Evolutionary conservation across 169 alveolate species (phyloP).

Genomic region (Cryptosporidium ryanae): DNA sequence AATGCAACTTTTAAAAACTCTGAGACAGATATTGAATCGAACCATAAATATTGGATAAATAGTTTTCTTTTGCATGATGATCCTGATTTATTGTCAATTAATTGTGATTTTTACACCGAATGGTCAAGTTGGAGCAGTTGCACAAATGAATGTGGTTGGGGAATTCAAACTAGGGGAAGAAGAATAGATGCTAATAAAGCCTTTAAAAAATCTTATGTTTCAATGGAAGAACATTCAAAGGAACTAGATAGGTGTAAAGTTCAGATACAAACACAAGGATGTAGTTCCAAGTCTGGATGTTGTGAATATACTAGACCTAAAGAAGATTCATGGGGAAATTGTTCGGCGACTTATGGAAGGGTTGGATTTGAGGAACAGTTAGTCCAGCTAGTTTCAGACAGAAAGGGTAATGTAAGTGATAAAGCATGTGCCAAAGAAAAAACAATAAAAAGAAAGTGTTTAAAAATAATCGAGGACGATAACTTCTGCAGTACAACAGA

Average conservation of each 20-base stretch:
- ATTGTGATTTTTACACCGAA: constrained; percentile 27
- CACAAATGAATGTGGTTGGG: constrained; percentile 60
- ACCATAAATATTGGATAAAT: constrained; percentile 23
- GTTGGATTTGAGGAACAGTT: constrained; percentile 30
- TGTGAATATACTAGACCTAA: constrained; percentile 28
- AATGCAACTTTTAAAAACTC: neutral
- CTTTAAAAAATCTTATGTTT: neutral
- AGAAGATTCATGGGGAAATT: constrained; percentile 25
- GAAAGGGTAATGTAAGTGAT: constrained; percentile 7
- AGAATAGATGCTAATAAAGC: constrained; percentile 19
- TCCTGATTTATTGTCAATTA: constrained; percentile 21
- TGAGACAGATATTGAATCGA: neutral
- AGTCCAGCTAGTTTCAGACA: constrained; percentile 11
- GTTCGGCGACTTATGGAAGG: constrained; percentile 10
- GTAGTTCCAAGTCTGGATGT: constrained; percentile 16
- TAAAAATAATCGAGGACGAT: neutral
- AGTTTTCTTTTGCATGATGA: constrained; percentile 37
- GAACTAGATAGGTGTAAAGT: constrained; percentile 3
- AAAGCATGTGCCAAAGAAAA: constrained; percentile 13
- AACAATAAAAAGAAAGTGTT: constrained; percentile 11
- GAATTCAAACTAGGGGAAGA: constrained; percentile 61
- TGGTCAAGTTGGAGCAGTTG: constrained; percentile 61
- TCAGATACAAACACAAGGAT: constrained; percentile 69
- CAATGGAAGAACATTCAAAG: neutral
- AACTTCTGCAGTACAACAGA: neutral